Base-by-base conservation (phyloP, 2,329 filamentous ascomycete species). In the Tolypocladium tropicale region DNA sequence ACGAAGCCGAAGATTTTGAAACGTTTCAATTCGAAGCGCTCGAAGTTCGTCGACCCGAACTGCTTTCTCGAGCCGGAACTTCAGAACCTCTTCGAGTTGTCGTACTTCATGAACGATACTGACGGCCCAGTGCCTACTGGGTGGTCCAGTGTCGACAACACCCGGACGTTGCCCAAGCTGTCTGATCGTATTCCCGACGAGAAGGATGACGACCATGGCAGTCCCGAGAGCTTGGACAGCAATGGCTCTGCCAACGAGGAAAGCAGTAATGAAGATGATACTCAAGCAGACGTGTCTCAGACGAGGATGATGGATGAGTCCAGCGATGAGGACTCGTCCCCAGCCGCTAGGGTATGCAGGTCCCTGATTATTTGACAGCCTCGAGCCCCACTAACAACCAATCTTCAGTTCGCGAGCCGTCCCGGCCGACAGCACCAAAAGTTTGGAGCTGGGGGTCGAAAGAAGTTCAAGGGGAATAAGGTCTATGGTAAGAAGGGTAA, bases 41-140 rank as follows among this genome's bases (percentile, higher is more conserved):
- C 80, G 4, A 74, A 71, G 60, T 90, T 75, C 76, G 76, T 74
- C 60, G 72, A 74, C 61, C 79, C 72, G 62, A 74, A 67, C 56
- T 75, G 69, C 55, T 85, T 82, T 59, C 80, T 97, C 28, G 79
- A 82, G 1, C 74, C 81, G 1, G 72, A 77, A 23, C 76, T 89
- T 41, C 86, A 85, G 65, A 85, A 83, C 56, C 74, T 96, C 18
- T 97, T 97, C 66, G 83, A 88, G 16, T 73, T 96, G 61, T 84
- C 84, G 66, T 88, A 88, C 64, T 83, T 86, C 58, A 69, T 74
- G 25, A 79, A 80, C 54, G 59, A 62, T 10, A 70, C 72, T 1
- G 78, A 79, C 25, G 80, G 84, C 28, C 71, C 78, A 23, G 76
- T 95, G 12, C 86, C 89, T 0, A 85, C 83, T 4, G 89, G 88